Conservation (phyloP, 2,329 filamentous ascomycete species). For the Balansia obtecta region DNA sequence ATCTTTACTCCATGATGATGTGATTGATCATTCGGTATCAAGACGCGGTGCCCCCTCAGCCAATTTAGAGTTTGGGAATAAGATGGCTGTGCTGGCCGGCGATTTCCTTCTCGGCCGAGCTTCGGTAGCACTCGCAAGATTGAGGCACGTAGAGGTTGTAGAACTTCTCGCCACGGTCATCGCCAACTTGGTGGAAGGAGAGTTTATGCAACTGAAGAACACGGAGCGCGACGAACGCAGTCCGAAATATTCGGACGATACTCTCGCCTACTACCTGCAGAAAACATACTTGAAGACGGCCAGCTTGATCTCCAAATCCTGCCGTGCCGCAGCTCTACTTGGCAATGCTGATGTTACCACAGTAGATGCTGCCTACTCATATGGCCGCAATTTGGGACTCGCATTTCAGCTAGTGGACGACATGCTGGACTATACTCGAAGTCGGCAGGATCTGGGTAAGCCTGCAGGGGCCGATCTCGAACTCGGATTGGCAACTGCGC, state of each 20-base stretch:
- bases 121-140: slow-evolving; percentile 80
- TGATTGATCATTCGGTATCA: slow-evolving; percentile 84
- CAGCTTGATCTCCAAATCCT: slow-evolving; percentile 91
- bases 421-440: slow-evolving; percentile 91
- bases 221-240: slow-evolving; percentile 77
- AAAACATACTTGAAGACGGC: slow-evolving; percentile 98
- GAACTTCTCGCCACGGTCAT: slow-evolving; percentile 94
- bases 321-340: slow-evolving; percentile 76
- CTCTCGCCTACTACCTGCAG: slow-evolving; percentile 85
- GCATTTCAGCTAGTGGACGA: slow-evolving; percentile 98
- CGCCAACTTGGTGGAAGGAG: slow-evolving; percentile 92
- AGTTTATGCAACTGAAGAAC: slow-evolving; percentile 99
- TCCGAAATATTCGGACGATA: slow-evolving; percentile 77
- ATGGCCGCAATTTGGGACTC: slow-evolving; percentile 85
- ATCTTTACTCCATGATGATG: slow-evolving; percentile 92
- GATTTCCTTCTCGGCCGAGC: slow-evolving; percentile 90
- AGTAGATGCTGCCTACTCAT: slow-evolving; percentile 82
- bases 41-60: slow-evolving; percentile 76
- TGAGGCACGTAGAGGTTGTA: slow-evolving; percentile 87
- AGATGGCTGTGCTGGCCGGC: slow-evolving; percentile 97
- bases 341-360: slow-evolving; percentile 65
- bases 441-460: slow-evolving; percentile 76
- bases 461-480: slow-evolving; percentile 90
- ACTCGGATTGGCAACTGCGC: slow-evolving; percentile 84
- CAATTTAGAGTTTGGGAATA: slow-evolving; percentile 94